Evolutionary conservation across 192 early-diverging fungal species (phyloP), one percentile per base, ranked within the genome.

Genomic region (Spizellomyces sp.): DNA sequence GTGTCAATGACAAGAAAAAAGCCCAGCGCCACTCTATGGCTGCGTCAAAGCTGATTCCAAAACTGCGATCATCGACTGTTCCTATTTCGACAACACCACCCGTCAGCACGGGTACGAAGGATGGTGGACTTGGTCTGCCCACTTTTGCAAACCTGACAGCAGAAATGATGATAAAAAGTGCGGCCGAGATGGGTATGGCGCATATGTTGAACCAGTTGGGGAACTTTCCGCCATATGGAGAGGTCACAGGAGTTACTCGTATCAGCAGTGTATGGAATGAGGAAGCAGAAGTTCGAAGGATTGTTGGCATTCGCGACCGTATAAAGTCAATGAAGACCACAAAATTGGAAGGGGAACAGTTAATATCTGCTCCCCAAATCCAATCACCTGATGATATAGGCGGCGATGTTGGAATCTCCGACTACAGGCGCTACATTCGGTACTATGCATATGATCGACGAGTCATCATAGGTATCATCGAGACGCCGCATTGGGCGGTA

Each of bases 131-230:
- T 41, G 85, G 85, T 2, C 42, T 86, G 4, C 74, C 82, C 5
- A 83, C 85, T 19, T 87, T 87, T 78, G 85, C 85, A 9, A 76
- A 58, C 43, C 67, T 85, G 60, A 73, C 77, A 12, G 67, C 81
- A 57, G 83, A 88, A 57, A 69, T 85, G 2, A 76, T 79, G 43
- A 87, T 95, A 5, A 90, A 93, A 62, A 78, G 82, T 62, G 87
- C 90, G 7, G 92, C 93, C 1, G 93, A 95, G 46, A 80, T 85
- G 58, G 87, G 86, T 43, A 81, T 95, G 85, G 77, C 83, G 0
- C 83, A 87, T 48, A 79, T 95, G 58, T 72, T 88, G 54, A 92
- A 90, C 69, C 86, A 89, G 57, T 75, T 92, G 4, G 89, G 89
- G 7, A 83, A 88, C 64, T 94, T 91, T 77, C 87, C 91, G 52